These are phyloP conservation scores for Suillus sp. DNA, from an alignment of 768 basidiomycete genomes.

Conservation along the genomic window DNA sequence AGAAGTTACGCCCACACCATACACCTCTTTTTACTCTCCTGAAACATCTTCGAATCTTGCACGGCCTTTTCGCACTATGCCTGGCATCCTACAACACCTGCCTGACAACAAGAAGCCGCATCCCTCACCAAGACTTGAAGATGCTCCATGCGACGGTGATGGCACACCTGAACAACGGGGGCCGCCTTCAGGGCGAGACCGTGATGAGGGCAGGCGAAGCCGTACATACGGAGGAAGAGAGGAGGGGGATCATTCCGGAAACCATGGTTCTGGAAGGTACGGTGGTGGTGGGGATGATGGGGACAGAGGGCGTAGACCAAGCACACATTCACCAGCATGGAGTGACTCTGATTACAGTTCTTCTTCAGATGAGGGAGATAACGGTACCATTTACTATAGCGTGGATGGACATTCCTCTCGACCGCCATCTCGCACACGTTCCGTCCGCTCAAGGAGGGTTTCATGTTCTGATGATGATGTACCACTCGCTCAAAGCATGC, in stretches of 20 bases:
- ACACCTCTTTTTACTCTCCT: conserved; percentile 25
- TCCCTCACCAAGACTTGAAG: conserved; percentile 11
- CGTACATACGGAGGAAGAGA: conserved; percentile 14
- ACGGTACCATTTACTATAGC: conserved; percentile 45
- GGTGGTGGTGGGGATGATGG: conserved; percentile 43
- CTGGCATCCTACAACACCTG: conserved; percentile 12
- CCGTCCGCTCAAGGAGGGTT: conserved; percentile 22
- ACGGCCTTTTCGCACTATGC: conserved; percentile 44
- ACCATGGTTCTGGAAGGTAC: conserved; percentile 22
- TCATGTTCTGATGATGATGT: conserved; percentile 68
- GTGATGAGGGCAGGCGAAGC: conserved; percentile 11
- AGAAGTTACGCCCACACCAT: conserved; percentile 20
- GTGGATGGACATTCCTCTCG: conserved; percentile 33
- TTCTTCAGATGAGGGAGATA: conserved; percentile 47
- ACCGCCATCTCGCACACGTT: conserved; percentile 24
- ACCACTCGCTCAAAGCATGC: conserved; percentile 81
- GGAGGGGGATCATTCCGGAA: conserved; percentile 23
- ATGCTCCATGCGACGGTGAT: conserved; percentile 19
- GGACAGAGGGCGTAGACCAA: conserved; percentile 36
- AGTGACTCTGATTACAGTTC: conserved; percentile 37
- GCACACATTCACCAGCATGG: conserved; percentile 36
- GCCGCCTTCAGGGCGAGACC: conserved; percentile 17
- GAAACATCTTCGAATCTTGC: conserved; percentile 41
- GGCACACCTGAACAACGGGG: conserved; percentile 25
- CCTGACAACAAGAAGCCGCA: not conserved